phyloP scores from a whole-genome alignment of 2,329 filamentous ascomycete genomes.

The Rugonectria rugulosa region DNA sequence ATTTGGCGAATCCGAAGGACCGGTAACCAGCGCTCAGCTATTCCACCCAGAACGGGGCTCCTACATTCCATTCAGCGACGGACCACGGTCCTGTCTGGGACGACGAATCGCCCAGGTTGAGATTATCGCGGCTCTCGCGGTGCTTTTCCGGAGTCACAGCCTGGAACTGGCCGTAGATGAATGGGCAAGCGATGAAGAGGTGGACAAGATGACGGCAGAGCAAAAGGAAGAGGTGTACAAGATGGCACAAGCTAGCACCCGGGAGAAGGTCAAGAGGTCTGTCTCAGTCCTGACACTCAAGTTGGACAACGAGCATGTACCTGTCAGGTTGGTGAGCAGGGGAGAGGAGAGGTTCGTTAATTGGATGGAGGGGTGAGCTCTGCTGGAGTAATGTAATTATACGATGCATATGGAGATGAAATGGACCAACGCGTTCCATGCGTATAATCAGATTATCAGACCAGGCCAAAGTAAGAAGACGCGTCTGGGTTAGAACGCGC shows the following conservation, averaged over 20 bases:
- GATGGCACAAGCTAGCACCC: conserved; percentile 64
- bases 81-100: conserved; percentile 64
- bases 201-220: conserved; percentile 56
- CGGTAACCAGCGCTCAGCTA: conserved; percentile 67
- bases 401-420: no score
- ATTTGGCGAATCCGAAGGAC: conserved; percentile 65
- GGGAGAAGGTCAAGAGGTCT: conserved; percentile 61
- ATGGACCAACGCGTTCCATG: no score
- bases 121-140: conserved; percentile 61
- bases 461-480: no score
- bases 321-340: conserved; percentile 72
- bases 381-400: no score
- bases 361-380: conserved; percentile 40
- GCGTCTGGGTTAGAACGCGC: no score
- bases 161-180: conserved; percentile 75
- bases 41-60: conserved; percentile 66
- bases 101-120: conserved; percentile 67
- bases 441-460: no score
- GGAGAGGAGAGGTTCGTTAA: conserved; percentile 73
- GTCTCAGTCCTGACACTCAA: conserved; percentile 75
- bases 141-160: conserved; percentile 66
- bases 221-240: conserved; percentile 63
- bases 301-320: conserved; percentile 68
- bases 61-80: conserved; percentile 67
- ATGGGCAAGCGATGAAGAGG: conserved; percentile 62